Conservation (phyloP, 2,329 filamentous ascomycete genomes). For the Phyllosticta paracitricarpa region DNA sequence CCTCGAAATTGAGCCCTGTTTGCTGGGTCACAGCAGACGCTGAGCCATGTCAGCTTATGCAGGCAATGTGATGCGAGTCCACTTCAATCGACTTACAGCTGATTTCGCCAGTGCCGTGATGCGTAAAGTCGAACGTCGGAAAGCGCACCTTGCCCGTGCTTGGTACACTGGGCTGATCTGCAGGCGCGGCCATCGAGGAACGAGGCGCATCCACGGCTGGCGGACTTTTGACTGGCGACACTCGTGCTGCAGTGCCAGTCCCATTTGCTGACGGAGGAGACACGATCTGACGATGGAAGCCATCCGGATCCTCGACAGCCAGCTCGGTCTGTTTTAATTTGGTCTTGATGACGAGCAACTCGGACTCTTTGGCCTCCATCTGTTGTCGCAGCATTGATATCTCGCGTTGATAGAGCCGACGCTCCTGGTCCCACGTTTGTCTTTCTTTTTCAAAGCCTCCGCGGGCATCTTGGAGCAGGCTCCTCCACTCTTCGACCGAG, state of each 20-base stretch:
- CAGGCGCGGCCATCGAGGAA: background rate
- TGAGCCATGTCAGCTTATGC: background rate
- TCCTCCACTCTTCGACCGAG: conserved; percentile 8
- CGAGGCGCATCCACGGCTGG: background rate
- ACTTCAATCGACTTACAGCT: background rate
- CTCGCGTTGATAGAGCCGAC: conserved; percentile 6
- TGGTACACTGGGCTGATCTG: background rate
- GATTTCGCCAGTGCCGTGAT: background rate
- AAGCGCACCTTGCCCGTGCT: background rate
- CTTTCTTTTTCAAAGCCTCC: conserved; percentile 6
- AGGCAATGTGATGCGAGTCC: background rate
- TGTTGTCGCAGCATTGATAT: background rate
- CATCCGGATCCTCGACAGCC: conserved; percentile 3
- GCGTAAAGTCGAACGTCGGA: conserved; percentile 1
- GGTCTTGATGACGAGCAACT: conserved; percentile 8
- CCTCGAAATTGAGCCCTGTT: conserved; percentile 12
- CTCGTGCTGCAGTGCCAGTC: background rate
- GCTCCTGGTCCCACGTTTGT: conserved; percentile 9
- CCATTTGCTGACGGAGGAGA: conserved; percentile 4
- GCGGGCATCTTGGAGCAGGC: conserved; percentile 5
- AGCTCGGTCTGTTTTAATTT: conserved; percentile 10
- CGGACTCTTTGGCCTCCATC: conserved; percentile 8
- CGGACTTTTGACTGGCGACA: conserved; percentile 5
- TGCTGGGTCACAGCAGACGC: background rate
- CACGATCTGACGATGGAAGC: conserved; percentile 7